A percentile compares a stretch with the other conserved stretches of the same genome.
phyloP scores from a whole-genome alignment of 2,329 filamentous ascomycete genomes.

The Penicillium sp. region DNA sequence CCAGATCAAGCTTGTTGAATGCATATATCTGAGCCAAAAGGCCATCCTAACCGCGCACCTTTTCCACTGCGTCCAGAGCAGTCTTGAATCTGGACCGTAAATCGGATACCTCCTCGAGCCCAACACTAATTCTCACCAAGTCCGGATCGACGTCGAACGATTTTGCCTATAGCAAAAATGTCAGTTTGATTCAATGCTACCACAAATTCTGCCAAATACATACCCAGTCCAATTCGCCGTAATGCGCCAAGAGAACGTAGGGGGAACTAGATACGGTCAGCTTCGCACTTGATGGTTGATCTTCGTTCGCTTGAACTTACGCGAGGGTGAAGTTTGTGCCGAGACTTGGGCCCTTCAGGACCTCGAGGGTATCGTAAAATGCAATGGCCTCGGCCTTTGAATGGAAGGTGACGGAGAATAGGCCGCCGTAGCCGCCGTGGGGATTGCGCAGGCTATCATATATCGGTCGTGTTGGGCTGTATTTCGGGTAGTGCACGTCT shows the following conservation, averaged over 20 bases:
- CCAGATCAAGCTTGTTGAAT: slow-evolving; percentile 5
- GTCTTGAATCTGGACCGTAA: slow-evolving; percentile 66
- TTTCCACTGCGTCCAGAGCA: slow-evolving; percentile 67
- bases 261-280: slow-evolving; percentile 64
- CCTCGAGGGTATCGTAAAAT: slow-evolving; percentile 86
- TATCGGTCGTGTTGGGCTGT: slow-evolving; percentile 67
- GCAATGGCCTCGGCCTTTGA: slow-evolving; percentile 70
- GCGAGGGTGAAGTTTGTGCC: slow-evolving; percentile 95
- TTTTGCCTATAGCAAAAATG: slow-evolving; percentile 57
- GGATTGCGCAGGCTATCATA: slow-evolving; percentile 80
- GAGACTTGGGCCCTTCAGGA: slow-evolving; percentile 89
- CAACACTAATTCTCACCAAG: slow-evolving; percentile 85
- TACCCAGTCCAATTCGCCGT: slow-evolving; percentile 87
- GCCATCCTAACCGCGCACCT: slow-evolving; percentile 15
- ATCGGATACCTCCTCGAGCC: slow-evolving; percentile 75
- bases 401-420: slow-evolving; percentile 83
- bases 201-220: slow-evolving; percentile 28
- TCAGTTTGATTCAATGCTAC: slow-evolving; percentile 16
- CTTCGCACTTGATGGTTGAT: not conserved
- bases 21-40: not conserved
- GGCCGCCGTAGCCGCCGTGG: slow-evolving; percentile 82
- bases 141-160: slow-evolving; percentile 79
- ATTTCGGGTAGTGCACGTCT: slow-evolving; percentile 84
- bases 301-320: slow-evolving; percentile 38
- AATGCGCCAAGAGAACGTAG: slow-evolving; percentile 91